These are phyloP conservation scores for Eucalyptus shirleyi DNA, from an alignment of 345 rosid species.

Conservation along the genomic window DNA sequence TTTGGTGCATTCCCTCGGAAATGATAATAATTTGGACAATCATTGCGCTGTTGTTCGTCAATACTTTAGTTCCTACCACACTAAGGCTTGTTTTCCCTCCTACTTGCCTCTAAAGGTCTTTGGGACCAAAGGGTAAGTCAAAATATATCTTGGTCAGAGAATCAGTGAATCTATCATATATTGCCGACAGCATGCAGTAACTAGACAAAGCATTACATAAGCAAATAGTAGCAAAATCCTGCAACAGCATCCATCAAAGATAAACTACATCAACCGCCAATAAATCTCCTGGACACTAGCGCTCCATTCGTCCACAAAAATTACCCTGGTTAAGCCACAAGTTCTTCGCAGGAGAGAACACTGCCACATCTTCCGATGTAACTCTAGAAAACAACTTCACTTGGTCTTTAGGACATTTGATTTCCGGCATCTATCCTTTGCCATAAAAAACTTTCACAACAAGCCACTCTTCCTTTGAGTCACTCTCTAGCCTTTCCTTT, in stretches of 20 bases:
- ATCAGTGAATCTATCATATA: too few relatives aligned
- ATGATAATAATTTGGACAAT: not conserved
- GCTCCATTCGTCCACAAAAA: not conserved
- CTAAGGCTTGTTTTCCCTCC: not conserved
- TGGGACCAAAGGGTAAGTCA: not conserved
- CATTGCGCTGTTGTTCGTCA: not conserved
- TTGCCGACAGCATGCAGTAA: too few relatives aligned
- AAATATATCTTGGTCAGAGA: too few relatives aligned
- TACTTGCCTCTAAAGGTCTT: not conserved
- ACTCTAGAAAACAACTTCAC: not conserved
- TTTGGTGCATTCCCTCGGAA: not conserved
- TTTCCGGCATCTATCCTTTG: not conserved
- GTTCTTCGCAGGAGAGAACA: not conserved
- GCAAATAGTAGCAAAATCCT: too few relatives aligned
- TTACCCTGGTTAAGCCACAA: not conserved
- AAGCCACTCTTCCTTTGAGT: not conserved
- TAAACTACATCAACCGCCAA: not conserved
- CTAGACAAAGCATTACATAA: too few relatives aligned
- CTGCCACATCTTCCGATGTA: not conserved
- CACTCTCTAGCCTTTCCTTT: not conserved
- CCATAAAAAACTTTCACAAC: not conserved
- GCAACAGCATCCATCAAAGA: not conserved
- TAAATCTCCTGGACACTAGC: not conserved
- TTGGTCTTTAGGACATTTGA: not conserved
- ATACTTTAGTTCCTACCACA: not conserved